phyloP scores from a whole-genome alignment of 1,284 basidiomycete genomes.

The Ustilago esculenta region DNA sequence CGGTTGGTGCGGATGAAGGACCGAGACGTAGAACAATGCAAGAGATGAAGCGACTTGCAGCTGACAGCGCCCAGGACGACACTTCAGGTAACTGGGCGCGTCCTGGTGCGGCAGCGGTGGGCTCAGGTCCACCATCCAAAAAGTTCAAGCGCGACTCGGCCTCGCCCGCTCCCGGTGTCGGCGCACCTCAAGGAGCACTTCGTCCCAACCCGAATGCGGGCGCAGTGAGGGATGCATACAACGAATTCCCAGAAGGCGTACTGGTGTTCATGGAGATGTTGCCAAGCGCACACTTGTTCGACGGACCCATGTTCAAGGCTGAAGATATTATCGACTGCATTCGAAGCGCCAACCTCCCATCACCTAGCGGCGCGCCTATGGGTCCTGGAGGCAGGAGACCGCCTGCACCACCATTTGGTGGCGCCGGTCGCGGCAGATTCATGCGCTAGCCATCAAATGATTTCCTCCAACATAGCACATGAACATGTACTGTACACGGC shows the following conservation, averaged over 20 bases:
- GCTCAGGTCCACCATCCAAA: slow-evolving; percentile 60
- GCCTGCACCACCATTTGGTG: not conserved
- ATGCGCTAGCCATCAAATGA: too few relatives aligned
- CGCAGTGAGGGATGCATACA: slow-evolving; percentile 16
- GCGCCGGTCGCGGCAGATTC: slow-evolving; percentile 16
- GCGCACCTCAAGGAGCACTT: too few relatives aligned
- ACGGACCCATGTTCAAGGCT: slow-evolving; percentile 49
- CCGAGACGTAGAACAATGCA: slow-evolving; percentile 57
- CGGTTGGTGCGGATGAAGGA: slow-evolving; percentile 30
- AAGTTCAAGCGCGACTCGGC: slow-evolving; percentile 68
- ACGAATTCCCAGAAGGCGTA: slow-evolving; percentile 47
- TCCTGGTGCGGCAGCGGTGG: slow-evolving; percentile 55
- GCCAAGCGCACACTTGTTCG: slow-evolving; percentile 45
- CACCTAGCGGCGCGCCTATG: slow-evolving; percentile 1
- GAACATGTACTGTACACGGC: too few relatives aligned
- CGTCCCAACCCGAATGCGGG: too few relatives aligned
- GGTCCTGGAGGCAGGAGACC: not conserved
- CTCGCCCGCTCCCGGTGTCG: slow-evolving; percentile 64
- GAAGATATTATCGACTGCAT: slow-evolving; percentile 57
- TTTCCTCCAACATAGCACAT: too few relatives aligned
- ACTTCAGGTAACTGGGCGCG: slow-evolving; percentile 37
- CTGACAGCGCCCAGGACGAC: slow-evolving; percentile 67
- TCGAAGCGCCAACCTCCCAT: slow-evolving; percentile 42
- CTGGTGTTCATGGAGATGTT: slow-evolving; percentile 54
- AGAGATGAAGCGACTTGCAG: slow-evolving; percentile 39